Evolutionary conservation across 257 asterid species (phyloP), one percentile per base, ranked within the genome.

Genomic region (Scutellaria baicalensis): DNA sequence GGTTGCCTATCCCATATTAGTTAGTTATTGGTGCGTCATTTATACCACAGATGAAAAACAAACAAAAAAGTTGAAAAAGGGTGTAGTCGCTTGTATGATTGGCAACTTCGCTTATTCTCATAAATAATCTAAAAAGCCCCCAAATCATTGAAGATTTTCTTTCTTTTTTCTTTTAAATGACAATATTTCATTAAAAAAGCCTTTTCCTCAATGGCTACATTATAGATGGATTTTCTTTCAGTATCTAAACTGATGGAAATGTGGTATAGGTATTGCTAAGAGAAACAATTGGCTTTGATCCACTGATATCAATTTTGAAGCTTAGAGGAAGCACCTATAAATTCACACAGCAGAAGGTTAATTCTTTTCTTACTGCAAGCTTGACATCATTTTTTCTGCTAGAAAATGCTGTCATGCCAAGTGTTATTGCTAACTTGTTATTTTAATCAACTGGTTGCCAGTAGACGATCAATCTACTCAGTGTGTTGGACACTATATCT

Each of bases 261-360:
- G 61, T 27, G 66, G 59, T 74, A 23, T 76, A 93, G 99, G 92
- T 89, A 42, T 82, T 86, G 76, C 99, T 93, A 49, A 89, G 96
- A 84, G 99, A 91, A 87, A 89, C 96, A 6, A 71, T 89, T 75
- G 95, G 99, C 60, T 91, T 89, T 83, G 99, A 93, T 67, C 87
- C 85, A 38, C 76, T 93, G 71, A 67, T 93, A 51, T 84, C 92
- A 55, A 79, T 89, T 83, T 75, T 93, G 81, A 85, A 88, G 86
- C 97, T 93, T 66, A 75, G 96, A 83, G 97, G 97, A 80, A 89
- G 84, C 70, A 68, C 90, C 80, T 91, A 83, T 79, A 93, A 86
- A 79, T 93, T 91, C 80, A 87, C 96, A 64, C 95, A 91, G 85
- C 96, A 93, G 82, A 91, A 91, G 99, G 99, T 93, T 87, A 71